phyloP scores from a whole-genome alignment of 805 yeast genomes.

The Lachancea sp. region DNA sequence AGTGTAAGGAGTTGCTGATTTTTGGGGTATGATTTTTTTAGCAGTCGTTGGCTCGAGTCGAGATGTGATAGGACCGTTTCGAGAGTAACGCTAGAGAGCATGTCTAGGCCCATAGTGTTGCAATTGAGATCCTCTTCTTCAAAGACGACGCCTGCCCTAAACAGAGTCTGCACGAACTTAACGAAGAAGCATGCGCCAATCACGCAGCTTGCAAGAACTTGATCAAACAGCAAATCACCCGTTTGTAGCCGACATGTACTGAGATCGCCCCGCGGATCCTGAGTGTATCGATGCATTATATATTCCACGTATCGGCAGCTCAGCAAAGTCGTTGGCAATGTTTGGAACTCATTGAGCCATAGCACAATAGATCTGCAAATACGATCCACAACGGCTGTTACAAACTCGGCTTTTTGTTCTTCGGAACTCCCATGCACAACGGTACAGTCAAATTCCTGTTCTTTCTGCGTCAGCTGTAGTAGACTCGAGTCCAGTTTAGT shows the following conservation, averaged over 20 bases:
- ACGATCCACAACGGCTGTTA: constrained; percentile 47
- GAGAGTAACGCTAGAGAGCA: constrained; percentile 23
- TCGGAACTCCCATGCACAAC: constrained; percentile 12
- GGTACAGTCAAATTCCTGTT: constrained; percentile 42
- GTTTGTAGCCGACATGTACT: constrained; percentile 14
- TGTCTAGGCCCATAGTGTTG: constrained; percentile 50
- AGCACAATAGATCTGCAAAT: constrained; percentile 49
- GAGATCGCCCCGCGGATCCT: constrained; percentile 15
- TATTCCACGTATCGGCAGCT: constrained; percentile 69
- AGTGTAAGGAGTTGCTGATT: constrained; percentile 16
- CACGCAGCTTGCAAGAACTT: constrained; percentile 45
- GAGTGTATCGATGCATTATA: constrained; percentile 39
- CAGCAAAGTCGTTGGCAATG: constrained; percentile 69
- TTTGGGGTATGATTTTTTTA: constrained; percentile 10
- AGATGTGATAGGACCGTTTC: constrained; percentile 2
- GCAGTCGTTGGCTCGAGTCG: not conserved
- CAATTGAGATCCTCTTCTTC: constrained; percentile 75
- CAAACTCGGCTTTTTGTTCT: constrained; percentile 36
- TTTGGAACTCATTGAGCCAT: constrained; percentile 68
- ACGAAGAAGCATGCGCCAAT: constrained; percentile 51
- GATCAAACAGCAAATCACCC: constrained; percentile 37
- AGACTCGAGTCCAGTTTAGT: constrained; percentile 71
- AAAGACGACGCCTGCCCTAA: constrained; percentile 51
- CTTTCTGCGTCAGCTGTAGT: constrained; percentile 41
- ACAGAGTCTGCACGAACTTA: constrained; percentile 40